phyloP scores from a whole-genome alignment of 1,284 basidiomycete genomes.

The Flammula alnicola region DNA sequence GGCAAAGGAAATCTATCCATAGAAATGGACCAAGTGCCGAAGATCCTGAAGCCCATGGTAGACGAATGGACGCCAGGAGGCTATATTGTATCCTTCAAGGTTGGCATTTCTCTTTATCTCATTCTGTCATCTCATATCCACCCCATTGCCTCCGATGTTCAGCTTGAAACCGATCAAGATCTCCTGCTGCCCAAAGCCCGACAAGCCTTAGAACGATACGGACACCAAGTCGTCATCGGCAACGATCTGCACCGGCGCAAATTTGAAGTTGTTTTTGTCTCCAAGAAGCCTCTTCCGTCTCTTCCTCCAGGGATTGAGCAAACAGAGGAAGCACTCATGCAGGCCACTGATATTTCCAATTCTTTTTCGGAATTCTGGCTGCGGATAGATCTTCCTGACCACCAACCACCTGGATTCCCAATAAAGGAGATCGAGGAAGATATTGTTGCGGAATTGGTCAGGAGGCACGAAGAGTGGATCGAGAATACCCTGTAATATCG shows the following conservation, averaged over 20 bases:
- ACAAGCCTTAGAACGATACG: conserved; percentile 88
- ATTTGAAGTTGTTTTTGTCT: conserved; percentile 89
- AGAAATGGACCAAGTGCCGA: conserved; percentile 99
- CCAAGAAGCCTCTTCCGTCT: conserved; percentile 36
- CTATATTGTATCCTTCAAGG: conserved; percentile 97
- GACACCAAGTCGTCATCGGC: conserved; percentile 96
- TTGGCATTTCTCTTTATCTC: conserved; percentile 33
- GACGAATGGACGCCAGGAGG: conserved; percentile 93
- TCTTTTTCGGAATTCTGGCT: conserved; percentile 75
- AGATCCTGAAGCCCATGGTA: conserved; percentile 91
- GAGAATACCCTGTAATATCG: conserved; percentile 14
- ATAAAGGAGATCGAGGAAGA: conserved; percentile 92
- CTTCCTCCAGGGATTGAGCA: conserved; percentile 29
- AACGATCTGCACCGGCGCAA: conserved; percentile 93
- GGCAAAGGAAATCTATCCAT: conserved; percentile 91
- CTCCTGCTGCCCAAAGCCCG: conserved; percentile 92
- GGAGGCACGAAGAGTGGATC: conserved; percentile 79
- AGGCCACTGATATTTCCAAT: conserved; percentile 17
- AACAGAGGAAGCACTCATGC: conserved; percentile 10
- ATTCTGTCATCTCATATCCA: not conserved
- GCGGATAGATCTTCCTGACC: conserved; percentile 52
- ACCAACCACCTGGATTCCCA: conserved; percentile 39
- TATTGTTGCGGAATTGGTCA: conserved; percentile 79
- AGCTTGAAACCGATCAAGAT: conserved; percentile 91
- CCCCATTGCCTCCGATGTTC: conserved; percentile 5